Conservation (phyloP, 768 basidiomycete species). For the Tylopilus subfusipes region DNA sequence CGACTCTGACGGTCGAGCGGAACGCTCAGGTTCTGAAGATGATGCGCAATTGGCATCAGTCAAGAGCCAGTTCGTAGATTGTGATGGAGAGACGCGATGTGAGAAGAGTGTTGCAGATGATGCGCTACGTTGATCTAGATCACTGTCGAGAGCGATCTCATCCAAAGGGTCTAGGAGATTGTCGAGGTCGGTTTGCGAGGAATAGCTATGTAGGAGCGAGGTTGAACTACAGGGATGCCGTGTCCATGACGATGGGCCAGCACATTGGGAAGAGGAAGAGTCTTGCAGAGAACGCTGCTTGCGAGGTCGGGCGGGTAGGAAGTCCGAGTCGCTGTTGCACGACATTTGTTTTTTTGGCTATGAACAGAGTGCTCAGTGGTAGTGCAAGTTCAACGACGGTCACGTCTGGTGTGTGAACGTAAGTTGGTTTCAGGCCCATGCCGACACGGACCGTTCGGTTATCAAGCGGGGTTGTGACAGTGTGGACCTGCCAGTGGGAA, state of each 20-base stretch:
- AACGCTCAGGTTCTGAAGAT: constrained; percentile 4
- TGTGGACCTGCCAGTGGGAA: constrained; percentile 11
- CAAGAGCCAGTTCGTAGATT: neutral
- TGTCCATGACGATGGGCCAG: constrained; percentile 6
- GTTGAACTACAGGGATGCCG: constrained; percentile 11
- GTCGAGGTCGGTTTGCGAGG: constrained; percentile 1
- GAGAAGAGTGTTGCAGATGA: constrained; percentile 27
- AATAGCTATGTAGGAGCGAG: constrained; percentile 1
- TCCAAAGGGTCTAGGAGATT: constrained; percentile 6
- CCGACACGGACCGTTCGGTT: constrained; percentile 24
- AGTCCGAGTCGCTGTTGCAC: constrained; percentile 14
- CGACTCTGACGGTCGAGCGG: constrained; percentile 1
- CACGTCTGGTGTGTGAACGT: constrained; percentile 15
- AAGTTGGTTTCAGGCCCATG: constrained; percentile 24
- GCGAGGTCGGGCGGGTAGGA: constrained; percentile 4
- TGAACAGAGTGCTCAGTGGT: constrained; percentile 8
- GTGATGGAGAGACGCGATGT: constrained; percentile 6
- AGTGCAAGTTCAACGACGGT: constrained; percentile 24
- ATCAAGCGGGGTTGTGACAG: constrained; percentile 7
- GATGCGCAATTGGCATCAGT: constrained; percentile 8
- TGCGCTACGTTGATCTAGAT: constrained; percentile 16
- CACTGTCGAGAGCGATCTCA: constrained; percentile 12
- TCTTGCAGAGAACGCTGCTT: neutral
- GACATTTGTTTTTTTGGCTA: constrained; percentile 15
- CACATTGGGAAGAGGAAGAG: constrained; percentile 1